A percentile compares a stretch with the other conserved stretches of the same genome.
These are phyloP conservation scores for Tardiomyces blankii DNA, from an alignment of 1,139 yeast species.

Conservation along the genomic window DNA sequence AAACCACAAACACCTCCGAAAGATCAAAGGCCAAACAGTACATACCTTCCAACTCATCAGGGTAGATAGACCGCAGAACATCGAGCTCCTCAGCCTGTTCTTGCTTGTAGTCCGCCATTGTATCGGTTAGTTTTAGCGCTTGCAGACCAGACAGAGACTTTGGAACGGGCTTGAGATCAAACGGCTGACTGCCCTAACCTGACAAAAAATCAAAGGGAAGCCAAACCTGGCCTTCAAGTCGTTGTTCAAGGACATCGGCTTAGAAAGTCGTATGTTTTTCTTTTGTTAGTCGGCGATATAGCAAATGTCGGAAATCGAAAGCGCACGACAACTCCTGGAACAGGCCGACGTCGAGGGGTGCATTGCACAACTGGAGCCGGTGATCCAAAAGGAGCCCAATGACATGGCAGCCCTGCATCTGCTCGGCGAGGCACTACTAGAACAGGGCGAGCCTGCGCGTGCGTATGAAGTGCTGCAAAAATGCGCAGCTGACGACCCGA, in stretches of 20 bases:
- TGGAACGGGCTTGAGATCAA: too few relatives aligned
- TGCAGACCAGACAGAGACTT: too few relatives aligned
- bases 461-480: slow-evolving; percentile 57
- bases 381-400: slow-evolving; percentile 14
- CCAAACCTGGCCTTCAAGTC: not conserved
- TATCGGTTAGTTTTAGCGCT: not conserved
- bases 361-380: slow-evolving; percentile 8
- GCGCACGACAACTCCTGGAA: slow-evolving; percentile 10
- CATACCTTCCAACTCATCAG: slow-evolving; percentile 57
- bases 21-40: slow-evolving; percentile 1
- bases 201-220: slow-evolving; percentile 1
- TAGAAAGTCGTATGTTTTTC: too few relatives aligned
- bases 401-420: slow-evolving; percentile 34
- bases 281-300: too few relatives aligned
- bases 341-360: slow-evolving; percentile 14
- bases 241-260: not conserved
- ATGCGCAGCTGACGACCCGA: slow-evolving; percentile 61
- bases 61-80: slow-evolving; percentile 70
- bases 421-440: slow-evolving; percentile 69
- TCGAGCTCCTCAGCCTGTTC: slow-evolving; percentile 26
- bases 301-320: slow-evolving; percentile 5
- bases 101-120: slow-evolving; percentile 13
- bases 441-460: slow-evolving; percentile 57
- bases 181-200: too few relatives aligned
- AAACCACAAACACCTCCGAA: not conserved